Evolutionary conservation across 2,329 filamentous ascomycete species (phyloP).

Genomic region (Microdochium bolleyi): DNA sequence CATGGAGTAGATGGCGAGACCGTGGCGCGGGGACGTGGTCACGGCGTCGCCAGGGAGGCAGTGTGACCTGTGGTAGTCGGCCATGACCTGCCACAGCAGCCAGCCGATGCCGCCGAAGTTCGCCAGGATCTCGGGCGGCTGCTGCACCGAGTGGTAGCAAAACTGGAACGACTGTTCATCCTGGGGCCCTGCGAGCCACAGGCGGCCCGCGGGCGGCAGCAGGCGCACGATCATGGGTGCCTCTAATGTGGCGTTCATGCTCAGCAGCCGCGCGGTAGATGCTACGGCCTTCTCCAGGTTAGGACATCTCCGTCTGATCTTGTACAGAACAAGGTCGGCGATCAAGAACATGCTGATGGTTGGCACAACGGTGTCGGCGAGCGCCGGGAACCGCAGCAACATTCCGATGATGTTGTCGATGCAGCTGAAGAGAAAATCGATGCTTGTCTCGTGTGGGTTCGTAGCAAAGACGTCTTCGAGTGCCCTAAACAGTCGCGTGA

Average conservation of each 20-base stretch:
- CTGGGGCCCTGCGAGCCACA: slow-evolving; percentile 10
- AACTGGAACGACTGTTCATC: slow-evolving; percentile 10
- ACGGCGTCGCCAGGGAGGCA: slow-evolving; percentile 3
- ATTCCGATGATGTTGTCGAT: slow-evolving; percentile 13
- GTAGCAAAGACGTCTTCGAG: slow-evolving; percentile 8
- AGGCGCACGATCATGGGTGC: slow-evolving; percentile 4
- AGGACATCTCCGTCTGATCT: slow-evolving; percentile 5
- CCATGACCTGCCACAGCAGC: slow-evolving; percentile 11
- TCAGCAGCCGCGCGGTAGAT: slow-evolving; percentile 1
- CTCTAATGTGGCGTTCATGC: slow-evolving; percentile 1
- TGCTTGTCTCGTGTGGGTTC: slow-evolving; percentile 6
- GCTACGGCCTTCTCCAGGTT: slow-evolving; percentile 7
- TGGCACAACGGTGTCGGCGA: slow-evolving; percentile 8
- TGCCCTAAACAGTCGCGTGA: slow-evolving; percentile 7
- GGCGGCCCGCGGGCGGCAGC: slow-evolving; percentile 8
- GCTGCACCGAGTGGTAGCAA: slow-evolving; percentile 5
- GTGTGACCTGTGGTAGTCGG: slow-evolving; percentile 8
- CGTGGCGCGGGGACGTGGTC: slow-evolving; percentile 8
- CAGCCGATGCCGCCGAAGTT: slow-evolving; percentile 9
- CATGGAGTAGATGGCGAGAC: slow-evolving; percentile 9
- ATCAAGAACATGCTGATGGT: slow-evolving; percentile 9
- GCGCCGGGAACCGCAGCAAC: slow-evolving; percentile 8
- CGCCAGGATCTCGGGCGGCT: slow-evolving; percentile 3
- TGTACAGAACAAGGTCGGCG: slow-evolving; percentile 8
- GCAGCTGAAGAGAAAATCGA: slow-evolving; percentile 11